phyloP scores from a whole-genome alignment of 805 yeast species.

The Saturnispora zaruensis region DNA sequence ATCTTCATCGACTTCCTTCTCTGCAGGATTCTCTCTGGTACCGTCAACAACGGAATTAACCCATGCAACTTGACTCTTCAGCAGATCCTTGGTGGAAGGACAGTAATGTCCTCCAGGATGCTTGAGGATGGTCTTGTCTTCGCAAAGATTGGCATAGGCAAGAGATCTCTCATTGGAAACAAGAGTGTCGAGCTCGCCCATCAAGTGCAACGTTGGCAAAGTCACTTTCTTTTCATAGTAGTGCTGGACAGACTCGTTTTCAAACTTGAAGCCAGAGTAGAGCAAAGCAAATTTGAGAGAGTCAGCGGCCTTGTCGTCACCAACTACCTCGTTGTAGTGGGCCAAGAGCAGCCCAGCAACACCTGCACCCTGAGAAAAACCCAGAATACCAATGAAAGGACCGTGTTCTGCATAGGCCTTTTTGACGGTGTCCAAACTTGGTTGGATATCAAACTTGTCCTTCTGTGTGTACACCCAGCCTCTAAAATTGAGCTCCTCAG shows the following conservation, averaged over 20 bases:
- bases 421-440: conserved; percentile 43
- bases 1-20: conserved; percentile 3
- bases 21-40: conserved; percentile 5
- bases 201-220: conserved; percentile 55
- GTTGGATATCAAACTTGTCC: conserved; percentile 28
- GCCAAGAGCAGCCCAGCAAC: conserved; percentile 63
- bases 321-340: conserved; percentile 45
- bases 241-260: conserved; percentile 22
- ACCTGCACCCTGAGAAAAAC: conserved; percentile 95
- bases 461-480: conserved; percentile 69
- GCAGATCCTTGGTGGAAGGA: conserved; percentile 63
- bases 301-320: conserved; percentile 33
- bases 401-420: conserved; percentile 48
- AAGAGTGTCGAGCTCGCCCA: conserved; percentile 82
- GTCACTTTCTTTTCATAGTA: conserved; percentile 24
- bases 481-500: conserved; percentile 26
- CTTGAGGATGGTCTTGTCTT: conserved; percentile 39
- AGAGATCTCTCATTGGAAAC: conserved; percentile 67
- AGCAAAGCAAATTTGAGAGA: conserved; percentile 63
- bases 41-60: conserved; percentile 21
- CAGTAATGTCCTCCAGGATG: conserved; percentile 98
- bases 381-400: conserved; percentile 83
- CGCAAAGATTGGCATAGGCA: conserved; percentile 49
- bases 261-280: conserved; percentile 52
- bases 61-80: conserved; percentile 30